A percentile compares a stretch with the other conserved stretches of the same genome.
Evolutionary conservation across 345 rosid genomes (phyloP).

Genomic region (Mercurialis annua): DNA sequence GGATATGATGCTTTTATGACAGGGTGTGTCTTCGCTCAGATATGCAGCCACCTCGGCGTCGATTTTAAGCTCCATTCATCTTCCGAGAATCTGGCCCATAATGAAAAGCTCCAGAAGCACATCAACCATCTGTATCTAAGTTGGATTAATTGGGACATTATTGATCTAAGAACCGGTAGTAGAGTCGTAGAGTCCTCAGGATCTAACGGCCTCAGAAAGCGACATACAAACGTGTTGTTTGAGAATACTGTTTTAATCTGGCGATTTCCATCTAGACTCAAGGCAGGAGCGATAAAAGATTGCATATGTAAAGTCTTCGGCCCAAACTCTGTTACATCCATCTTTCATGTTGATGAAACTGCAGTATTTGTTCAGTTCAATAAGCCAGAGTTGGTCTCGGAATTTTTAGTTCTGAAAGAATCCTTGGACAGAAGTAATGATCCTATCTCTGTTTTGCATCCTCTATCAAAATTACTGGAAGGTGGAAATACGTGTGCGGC

Average conservation of each 20-base stretch:
- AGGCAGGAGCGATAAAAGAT: conserved; percentile 58
- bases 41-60: conserved; percentile 69
- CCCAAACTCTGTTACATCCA: conserved; percentile 45
- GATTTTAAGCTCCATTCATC: conserved; percentile 49
- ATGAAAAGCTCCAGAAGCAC: conserved; percentile 59
- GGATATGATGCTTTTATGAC: conserved; percentile 99
- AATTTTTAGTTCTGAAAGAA: conserved; percentile 63
- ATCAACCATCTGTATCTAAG: conserved; percentile 74
- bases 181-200: conserved; percentile 37
- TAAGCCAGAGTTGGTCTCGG: conserved; percentile 48
- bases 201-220: conserved; percentile 18
- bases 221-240: conserved; percentile 32
- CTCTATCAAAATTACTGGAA: conserved; percentile 68
- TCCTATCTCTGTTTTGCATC: conserved; percentile 59
- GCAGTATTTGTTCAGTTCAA: conserved; percentile 78
- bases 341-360: conserved; percentile 61
- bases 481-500: conserved; percentile 76
- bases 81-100: conserved; percentile 38
- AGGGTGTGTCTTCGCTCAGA: conserved; percentile 85
- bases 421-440: conserved; percentile 54
- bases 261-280: conserved; percentile 68
- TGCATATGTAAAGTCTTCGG: conserved; percentile 72
- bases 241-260: conserved; percentile 65
- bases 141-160: conserved; percentile 70
- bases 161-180: conserved; percentile 55